These are phyloP conservation scores for Rhododendron henanense DNA, from an alignment of 148 eudicot genomes.

Conservation along the genomic window DNA sequence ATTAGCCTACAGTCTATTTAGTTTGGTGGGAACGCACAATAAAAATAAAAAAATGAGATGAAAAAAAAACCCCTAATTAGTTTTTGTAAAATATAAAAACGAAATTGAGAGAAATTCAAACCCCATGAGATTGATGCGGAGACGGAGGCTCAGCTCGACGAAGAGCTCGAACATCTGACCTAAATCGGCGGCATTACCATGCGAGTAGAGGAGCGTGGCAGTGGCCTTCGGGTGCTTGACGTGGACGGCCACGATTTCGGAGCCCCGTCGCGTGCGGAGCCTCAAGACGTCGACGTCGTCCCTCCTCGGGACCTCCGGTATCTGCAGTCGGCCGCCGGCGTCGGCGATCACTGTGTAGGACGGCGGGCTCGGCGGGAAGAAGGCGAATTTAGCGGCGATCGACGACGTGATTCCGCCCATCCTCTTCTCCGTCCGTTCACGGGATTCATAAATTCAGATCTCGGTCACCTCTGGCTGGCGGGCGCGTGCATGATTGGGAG, in stretches of 20 bases:
- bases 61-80: not conserved
- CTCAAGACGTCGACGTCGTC: slow-evolving; percentile 57
- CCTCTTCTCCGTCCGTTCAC: slow-evolving; percentile 15
- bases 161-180: slow-evolving; percentile 97
- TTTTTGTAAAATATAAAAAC: not conserved
- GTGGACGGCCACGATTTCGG: slow-evolving; percentile 67
- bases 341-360: slow-evolving; percentile 74
- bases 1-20: not conserved
- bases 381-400: slow-evolving; percentile 94
- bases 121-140: slow-evolving; percentile 85
- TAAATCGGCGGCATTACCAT: slow-evolving; percentile 97
- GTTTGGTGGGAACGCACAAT: not conserved
- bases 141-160: slow-evolving; percentile 76
- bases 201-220: slow-evolving; percentile 82
- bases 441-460: slow-evolving; percentile 28
- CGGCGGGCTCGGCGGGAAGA: slow-evolving; percentile 88
- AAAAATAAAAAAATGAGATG: not conserved
- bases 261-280: slow-evolving; percentile 67
- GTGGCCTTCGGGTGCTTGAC: slow-evolving; percentile 63
- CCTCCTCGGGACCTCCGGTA: slow-evolving; percentile 70
- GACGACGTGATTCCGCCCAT: slow-evolving; percentile 96
- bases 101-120: slow-evolving; percentile 18
- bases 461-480: not conserved
- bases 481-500: not conserved
- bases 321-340: slow-evolving; percentile 36